Base-by-base conservation (phyloP, 352 stramenopile species). In the Globisporangium canariense region DNA sequence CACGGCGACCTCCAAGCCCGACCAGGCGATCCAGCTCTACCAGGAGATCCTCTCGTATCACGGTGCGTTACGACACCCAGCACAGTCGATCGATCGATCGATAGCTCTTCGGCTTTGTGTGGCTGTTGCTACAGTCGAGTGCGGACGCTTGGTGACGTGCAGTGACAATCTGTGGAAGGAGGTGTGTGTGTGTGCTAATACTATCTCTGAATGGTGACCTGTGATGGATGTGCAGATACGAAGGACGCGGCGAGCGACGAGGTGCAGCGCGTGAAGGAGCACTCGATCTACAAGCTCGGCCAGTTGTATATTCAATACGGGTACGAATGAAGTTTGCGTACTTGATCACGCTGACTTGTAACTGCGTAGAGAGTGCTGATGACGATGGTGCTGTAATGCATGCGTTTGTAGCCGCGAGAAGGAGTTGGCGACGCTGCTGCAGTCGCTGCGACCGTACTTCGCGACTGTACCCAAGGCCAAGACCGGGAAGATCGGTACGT, bases 401-500 rank as follows among this genome's bases (percentile, higher is more conserved):
- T 60, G 32, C n/a, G n/a, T 56, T 32, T 57, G 73, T 88, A 66
- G 73, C 32, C 69, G 89, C 46, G 97, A 84, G 80, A 97, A 81
- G 79, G 88, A 94, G 65, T 75, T 98, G 13, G 80, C 86, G 49
- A 80, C 88, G 67, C 78, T 97, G 53, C 76, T 97, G 58, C 79
- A 89, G 59, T 91, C 90, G 32, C 84, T 96, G 60, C 79, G 89
- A n/a, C 81, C 92, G 20, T 98, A 99, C 73, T 99, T 99, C 76
- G 67, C 74, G 22, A 89, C 88, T 40, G 86, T 99, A 20, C 96
- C 96, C 41, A 99, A 99, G 70, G 97, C 98, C 47, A 99, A 99
- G 80, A 98, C 93, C 11, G 97, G 97, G 59, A 99, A 99, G 81
- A 98, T 99, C 60, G 88, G 85, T 96, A 61, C 58, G 83, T 70